A percentile compares a stretch with the other conserved stretches of the same genome.
These are phyloP conservation scores for Ananas comosus DNA, from an alignment of 176 grass and related monocot genomes.

Conservation along the genomic window DNA sequence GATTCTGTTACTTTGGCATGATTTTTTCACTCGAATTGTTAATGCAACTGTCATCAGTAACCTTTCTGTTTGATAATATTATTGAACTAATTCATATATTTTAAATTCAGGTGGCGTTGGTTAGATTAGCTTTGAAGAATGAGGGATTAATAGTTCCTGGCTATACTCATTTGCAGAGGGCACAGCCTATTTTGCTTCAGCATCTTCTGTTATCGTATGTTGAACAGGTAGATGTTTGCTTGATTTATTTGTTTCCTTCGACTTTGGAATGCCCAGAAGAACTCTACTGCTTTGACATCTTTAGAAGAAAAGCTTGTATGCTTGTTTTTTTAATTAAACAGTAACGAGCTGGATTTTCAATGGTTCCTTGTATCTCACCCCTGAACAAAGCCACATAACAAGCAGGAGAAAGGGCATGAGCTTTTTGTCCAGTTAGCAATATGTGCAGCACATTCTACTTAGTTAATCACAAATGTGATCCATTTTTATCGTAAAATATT, in stretches of 20 bases:
- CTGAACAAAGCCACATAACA: too few species aligned
- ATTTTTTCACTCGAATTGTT: too few species aligned
- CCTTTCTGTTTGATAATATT: background rate
- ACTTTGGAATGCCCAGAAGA: background rate
- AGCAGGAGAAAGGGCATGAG: too few species aligned
- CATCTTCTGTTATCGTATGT: conserved; percentile 96
- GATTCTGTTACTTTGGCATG: too few species aligned
- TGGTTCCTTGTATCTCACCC: too few species aligned
- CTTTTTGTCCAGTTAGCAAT: background rate
- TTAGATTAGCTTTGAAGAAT: conserved; percentile 72
- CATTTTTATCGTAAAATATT: background rate
- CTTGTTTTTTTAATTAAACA: too few species aligned
- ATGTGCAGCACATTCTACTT: background rate
- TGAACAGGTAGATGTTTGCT: conserved; percentile 59
- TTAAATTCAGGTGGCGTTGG: conserved; percentile 60
- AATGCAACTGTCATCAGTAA: too few species aligned
- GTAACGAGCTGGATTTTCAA: too few species aligned
- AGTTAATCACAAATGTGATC: background rate
- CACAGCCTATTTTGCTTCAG: conserved; percentile 75
- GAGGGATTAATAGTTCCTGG: conserved; percentile 90
- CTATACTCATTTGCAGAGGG: conserved; percentile 95
- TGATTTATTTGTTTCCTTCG: conserved; percentile 21
- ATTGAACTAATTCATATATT: conserved; percentile 8
- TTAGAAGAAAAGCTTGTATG: background rate
- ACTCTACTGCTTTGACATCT: background rate